Percentiles rank a stretch among this genome's conserved stretches.
These are phyloP conservation scores for Pleurotus salmoneostramineus DNA, from an alignment of 768 basidiomycete species.

Conservation along the genomic window DNA sequence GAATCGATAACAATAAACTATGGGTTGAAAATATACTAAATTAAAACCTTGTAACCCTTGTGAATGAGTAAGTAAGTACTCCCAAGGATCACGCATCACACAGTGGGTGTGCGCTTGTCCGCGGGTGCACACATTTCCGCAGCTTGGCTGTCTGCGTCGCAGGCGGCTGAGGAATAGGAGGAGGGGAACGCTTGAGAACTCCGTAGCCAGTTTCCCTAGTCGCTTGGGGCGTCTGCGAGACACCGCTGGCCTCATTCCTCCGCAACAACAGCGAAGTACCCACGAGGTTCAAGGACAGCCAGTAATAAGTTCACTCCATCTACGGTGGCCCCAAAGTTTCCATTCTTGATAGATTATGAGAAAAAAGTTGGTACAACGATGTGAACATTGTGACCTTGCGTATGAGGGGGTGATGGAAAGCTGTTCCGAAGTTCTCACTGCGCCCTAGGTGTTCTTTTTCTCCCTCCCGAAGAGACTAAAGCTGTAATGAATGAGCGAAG, in stretches of 20 bases:
- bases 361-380: neutral
- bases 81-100: neutral
- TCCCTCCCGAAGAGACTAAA: too few species aligned
- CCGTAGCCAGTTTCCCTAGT: conserved; percentile 3
- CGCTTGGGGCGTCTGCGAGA: neutral
- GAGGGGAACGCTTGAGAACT: neutral
- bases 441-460: neutral
- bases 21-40: neutral
- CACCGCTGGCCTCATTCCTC: conserved; percentile 3
- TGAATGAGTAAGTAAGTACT: neutral
- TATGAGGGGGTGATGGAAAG: conserved; percentile 3
- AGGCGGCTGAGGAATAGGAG: neutral
- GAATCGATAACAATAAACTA: conserved; percentile 1
- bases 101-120: conserved; percentile 5
- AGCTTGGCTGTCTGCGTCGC: neutral
- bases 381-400: neutral
- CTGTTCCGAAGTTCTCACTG: neutral
- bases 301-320: conserved; percentile 2
- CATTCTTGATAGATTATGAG: conserved; percentile 6
- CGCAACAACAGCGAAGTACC: conserved; percentile 16
- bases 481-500: too few species aligned
- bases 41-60: neutral
- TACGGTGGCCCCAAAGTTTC: neutral
- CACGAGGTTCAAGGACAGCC: conserved; percentile 18
- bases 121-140: neutral